Evolutionary conservation across 345 rosid genomes (phyloP).

Genomic region (Angophora floribunda): DNA sequence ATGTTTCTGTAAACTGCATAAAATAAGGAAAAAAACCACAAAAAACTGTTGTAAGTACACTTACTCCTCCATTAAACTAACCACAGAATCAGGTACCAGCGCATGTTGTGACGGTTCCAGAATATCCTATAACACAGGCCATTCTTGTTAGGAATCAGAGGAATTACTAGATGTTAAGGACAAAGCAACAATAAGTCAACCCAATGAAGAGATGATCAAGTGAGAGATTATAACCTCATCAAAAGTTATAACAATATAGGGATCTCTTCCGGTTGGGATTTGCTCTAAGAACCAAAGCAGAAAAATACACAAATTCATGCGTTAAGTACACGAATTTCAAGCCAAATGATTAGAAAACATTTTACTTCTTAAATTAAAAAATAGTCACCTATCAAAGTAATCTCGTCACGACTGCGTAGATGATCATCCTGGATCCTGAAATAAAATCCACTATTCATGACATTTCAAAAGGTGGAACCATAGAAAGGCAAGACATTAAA

Average conservation of each 20-base stretch:
- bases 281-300: slow-evolving; percentile 35
- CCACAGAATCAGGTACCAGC: neutral
- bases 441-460: neutral
- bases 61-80: neutral
- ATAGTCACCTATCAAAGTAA: slow-evolving; percentile 51
- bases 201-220: neutral
- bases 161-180: neutral
- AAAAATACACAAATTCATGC: neutral
- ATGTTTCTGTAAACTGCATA: neutral
- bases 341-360: neutral
- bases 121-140: neutral
- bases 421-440: slow-evolving; percentile 45
- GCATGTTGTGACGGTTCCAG: neutral
- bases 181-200: neutral
- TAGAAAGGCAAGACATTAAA: neutral
- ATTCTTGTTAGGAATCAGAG: neutral
- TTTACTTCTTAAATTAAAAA: neutral
- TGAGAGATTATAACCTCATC: slow-evolving; percentile 41
- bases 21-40: neutral
- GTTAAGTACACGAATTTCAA: neutral
- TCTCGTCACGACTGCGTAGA: slow-evolving; percentile 47
- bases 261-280: slow-evolving; percentile 45
- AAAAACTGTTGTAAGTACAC: neutral
- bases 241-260: slow-evolving; percentile 56
- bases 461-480: neutral